These are phyloP conservation scores for Lipomyces starkeyi DNA, from an alignment of 805 yeast species.

Conservation along the genomic window DNA sequence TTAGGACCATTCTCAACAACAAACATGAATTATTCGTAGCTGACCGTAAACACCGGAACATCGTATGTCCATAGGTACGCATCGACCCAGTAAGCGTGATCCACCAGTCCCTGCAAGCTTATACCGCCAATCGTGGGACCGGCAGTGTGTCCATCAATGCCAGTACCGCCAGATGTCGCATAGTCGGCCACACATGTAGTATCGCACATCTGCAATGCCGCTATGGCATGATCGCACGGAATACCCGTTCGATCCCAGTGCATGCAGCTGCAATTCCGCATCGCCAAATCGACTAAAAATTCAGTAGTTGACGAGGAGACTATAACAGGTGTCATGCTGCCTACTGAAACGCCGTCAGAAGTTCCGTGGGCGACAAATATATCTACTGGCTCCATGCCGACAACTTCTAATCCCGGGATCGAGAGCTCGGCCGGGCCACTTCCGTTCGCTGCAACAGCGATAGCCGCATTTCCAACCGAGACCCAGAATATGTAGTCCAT, in stretches of 20 bases:
- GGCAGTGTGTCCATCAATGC: too few species aligned
- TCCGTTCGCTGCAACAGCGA: background rate
- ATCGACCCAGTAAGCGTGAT: too few species aligned
- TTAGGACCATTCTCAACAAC: too few species aligned
- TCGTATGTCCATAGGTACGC: too few species aligned
- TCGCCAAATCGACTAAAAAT: slow-evolving; percentile 5
- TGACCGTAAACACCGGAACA: too few species aligned
- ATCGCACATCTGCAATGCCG: too few species aligned
- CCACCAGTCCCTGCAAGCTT: too few species aligned
- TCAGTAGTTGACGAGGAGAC: too few species aligned
- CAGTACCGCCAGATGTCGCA: background rate
- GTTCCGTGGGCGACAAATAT: too few species aligned
- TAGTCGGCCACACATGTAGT: background rate
- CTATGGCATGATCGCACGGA: slow-evolving; percentile 4
- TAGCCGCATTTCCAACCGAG: background rate
- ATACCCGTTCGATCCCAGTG: slow-evolving; percentile 4
- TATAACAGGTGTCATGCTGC: background rate
- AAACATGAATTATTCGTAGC: too few species aligned
- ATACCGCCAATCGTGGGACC: too few species aligned
- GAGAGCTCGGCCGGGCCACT: background rate
- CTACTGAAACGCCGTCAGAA: too few species aligned
- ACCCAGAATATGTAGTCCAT: background rate
- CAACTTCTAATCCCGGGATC: background rate
- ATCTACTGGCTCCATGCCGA: background rate
- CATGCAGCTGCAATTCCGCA: slow-evolving; percentile 4